phyloP scores from a whole-genome alignment of 2,329 filamentous ascomycete genomes.

The Sporothrix sp. region DNA sequence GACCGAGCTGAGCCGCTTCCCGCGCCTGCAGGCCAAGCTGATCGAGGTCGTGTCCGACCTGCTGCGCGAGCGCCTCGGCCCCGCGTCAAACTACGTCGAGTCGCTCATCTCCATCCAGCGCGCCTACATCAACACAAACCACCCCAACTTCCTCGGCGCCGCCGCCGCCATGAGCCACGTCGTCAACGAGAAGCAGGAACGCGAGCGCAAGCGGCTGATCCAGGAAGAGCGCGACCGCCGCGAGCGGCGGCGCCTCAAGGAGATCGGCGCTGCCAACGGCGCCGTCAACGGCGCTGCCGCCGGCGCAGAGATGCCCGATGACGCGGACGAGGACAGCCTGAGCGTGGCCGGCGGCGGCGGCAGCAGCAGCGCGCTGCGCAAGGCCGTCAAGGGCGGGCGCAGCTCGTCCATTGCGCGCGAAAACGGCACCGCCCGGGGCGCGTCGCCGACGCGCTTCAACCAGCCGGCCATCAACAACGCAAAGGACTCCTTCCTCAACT shows the following conservation, averaged over 20 bases:
- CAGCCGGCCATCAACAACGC: slow-evolving; percentile 51
- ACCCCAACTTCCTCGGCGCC: slow-evolving; percentile 95
- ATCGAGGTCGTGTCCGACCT: slow-evolving; percentile 98
- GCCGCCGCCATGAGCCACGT: slow-evolving; percentile 97
- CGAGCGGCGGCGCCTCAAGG: slow-evolving; percentile 73
- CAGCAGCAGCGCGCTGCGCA: slow-evolving; percentile 51
- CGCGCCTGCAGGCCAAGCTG: slow-evolving; percentile 86
- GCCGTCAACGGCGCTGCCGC: slow-evolving; percentile 44
- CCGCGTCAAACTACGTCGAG: slow-evolving; percentile 83
- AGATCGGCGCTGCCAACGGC: slow-evolving; percentile 65
- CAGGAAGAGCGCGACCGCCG: slow-evolving; percentile 80
- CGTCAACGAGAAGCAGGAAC: slow-evolving; percentile 87
- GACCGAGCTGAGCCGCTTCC: slow-evolving; percentile 84
- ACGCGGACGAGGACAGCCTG: slow-evolving; percentile 58
- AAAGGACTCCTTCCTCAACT: slow-evolving; percentile 90
- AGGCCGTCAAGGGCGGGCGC: slow-evolving; percentile 48
- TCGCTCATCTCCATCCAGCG: slow-evolving; percentile 95
- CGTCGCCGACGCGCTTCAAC: slow-evolving; percentile 53
- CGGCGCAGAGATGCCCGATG: slow-evolving; percentile 37
- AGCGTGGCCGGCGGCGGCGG: slow-evolving; percentile 34
- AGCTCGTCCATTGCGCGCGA: slow-evolving; percentile 74
- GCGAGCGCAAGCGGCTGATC: slow-evolving; percentile 70
- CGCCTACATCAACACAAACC: slow-evolving; percentile 98
- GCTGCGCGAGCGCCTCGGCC: slow-evolving; percentile 81
- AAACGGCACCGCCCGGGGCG: slow-evolving; percentile 42